phyloP scores from a whole-genome alignment of 2,329 filamentous ascomycete species.

The Herpotrichia juniperi region DNA sequence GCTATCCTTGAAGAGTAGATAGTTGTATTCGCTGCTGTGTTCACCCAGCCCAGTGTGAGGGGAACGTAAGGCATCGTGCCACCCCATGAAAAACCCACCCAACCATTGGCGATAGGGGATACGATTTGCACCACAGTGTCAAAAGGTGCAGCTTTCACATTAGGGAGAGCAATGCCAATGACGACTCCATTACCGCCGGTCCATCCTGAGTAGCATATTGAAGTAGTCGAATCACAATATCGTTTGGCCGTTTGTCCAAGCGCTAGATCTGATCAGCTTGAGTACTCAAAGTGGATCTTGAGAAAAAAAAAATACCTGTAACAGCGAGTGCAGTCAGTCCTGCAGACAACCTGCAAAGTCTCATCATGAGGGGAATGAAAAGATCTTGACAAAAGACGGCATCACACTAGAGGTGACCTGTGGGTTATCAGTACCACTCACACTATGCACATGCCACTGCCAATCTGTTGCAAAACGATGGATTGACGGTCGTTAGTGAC shows the following conservation, averaged over 20 bases:
- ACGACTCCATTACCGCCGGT: constrained; percentile 43
- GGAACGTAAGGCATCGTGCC: constrained; percentile 58
- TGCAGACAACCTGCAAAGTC: constrained; percentile 2
- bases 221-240: constrained; percentile 30
- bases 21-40: constrained; percentile 44
- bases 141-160: constrained; percentile 36
- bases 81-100: constrained; percentile 58
- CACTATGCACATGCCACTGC: constrained; percentile 10
- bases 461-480: constrained; percentile 16
- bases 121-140: constrained; percentile 54
- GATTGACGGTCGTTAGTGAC: constrained; percentile 19
- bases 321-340: constrained; percentile 12
- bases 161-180: constrained; percentile 46
- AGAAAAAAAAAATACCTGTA: constrained; percentile 16
- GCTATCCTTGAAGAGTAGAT: constrained; percentile 54
- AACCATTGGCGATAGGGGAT: constrained; percentile 52
- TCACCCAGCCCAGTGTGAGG: constrained; percentile 54
- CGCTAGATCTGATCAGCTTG: constrained; percentile 13
- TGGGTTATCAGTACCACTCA: constrained; percentile 17
- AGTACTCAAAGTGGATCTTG: not conserved
- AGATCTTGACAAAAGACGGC: not conserved
- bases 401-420: not conserved
- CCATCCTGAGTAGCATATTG: constrained; percentile 52
- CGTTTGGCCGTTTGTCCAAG: constrained; percentile 23
- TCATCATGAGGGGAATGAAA: constrained; percentile 20